Evolutionary conservation across 164 flowering plant species (phyloP), one percentile per base, ranked within the genome.

Genomic region (Stephania yunnanensis): DNA sequence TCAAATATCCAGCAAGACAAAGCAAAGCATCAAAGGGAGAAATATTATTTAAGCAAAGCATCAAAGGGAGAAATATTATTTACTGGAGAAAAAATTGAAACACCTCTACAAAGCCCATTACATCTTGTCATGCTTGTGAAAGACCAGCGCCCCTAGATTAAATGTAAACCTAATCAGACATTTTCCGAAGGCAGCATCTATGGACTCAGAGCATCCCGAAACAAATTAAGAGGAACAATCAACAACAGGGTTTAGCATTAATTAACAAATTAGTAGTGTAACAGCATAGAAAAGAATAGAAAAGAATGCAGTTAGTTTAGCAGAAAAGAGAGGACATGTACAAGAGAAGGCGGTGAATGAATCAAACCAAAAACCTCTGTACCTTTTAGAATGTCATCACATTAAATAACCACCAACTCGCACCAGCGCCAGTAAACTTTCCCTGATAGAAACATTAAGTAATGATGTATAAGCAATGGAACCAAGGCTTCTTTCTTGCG

Each of bases 391-490:
- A 73, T 48, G 17, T 67, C 72, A 58, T 71, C 74, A 80, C 77
- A 77, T 71, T n/a, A 74, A 15, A 25, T 22, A 67, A 73, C 79
- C 76, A 73, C 48, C 52, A 67, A 44, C 31, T 69, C 71, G 52
- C 76, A 68, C 71, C 74, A 71, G 76, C 78, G 74, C 76, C 75
- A 67, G 61, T 61, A 82, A 61, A 69, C 65, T 69, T 42, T 67
- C 70, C 84, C 76, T 79, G 85, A 68, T 48, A 73, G 52, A 71
- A 58, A 70, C 67, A 69, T 65, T 13, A 80, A 78, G 73, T 70
- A 13, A 61, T 61, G 66, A 50, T 74, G 64, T 66, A 55, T 78
- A 71, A 68, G 68, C 44, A 73, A n/a, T 42, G 52, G 45, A 72
- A 46, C 68, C 25, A 52, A 31, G 75, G 31, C 46, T 46, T 52